phyloP scores from a whole-genome alignment of 202 grass and related monocot species.

The Panicum hallii region DNA sequence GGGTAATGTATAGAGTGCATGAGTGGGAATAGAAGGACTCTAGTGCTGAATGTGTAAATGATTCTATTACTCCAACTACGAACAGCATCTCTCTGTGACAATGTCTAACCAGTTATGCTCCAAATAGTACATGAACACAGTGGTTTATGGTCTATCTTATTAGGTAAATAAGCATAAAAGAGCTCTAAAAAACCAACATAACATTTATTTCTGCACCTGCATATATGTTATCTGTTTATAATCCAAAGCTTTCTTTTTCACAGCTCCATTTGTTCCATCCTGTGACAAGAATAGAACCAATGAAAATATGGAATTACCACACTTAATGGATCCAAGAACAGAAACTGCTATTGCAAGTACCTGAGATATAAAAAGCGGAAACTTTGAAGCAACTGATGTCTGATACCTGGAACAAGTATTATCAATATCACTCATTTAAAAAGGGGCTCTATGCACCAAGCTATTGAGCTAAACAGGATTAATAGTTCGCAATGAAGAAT shows the following conservation, averaged over 20 bases:
- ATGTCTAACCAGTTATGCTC: not conserved
- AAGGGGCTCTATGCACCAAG: slow-evolving; percentile 16
- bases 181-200: not conserved
- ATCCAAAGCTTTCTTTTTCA: slow-evolving; percentile 95
- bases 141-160: slow-evolving; percentile 9
- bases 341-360: slow-evolving; percentile 46
- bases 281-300: slow-evolving; percentile 52
- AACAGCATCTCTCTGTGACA: not conserved
- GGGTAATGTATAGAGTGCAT: not conserved
- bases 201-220: slow-evolving; percentile 61
- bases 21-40: not conserved
- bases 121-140: slow-evolving; percentile 32
- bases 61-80: slow-evolving; percentile 1
- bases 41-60: not conserved
- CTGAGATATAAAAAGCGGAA: slow-evolving; percentile 98
- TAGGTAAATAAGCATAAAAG: slow-evolving; percentile 34
- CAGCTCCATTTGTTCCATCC: slow-evolving; percentile 95
- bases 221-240: slow-evolving; percentile 82
- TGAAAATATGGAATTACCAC: slow-evolving; percentile 31
- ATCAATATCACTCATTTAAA: slow-evolving; percentile 5
- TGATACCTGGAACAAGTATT: slow-evolving; percentile 72
- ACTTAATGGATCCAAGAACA: slow-evolving; percentile 40
- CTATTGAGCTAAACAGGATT: slow-evolving; percentile 14
- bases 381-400: slow-evolving; percentile 79
- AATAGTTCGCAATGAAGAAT: not conserved